These are phyloP conservation scores for Fusarium sambucinum DNA, from an alignment of 2,329 filamentous ascomycete genomes.

Conservation along the genomic window DNA sequence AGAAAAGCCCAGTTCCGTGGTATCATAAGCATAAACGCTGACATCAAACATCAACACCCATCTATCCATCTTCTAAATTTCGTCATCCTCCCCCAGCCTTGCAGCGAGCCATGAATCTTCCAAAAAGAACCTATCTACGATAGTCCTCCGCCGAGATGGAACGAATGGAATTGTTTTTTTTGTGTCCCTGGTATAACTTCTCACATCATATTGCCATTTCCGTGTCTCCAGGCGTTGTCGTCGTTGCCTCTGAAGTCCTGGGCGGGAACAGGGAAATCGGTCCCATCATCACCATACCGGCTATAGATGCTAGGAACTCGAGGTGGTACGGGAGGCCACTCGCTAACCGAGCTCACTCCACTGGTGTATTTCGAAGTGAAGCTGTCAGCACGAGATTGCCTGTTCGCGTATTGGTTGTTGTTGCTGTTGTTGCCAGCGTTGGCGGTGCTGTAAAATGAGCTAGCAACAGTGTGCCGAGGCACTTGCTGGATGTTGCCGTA, in stretches of 20 bases:
- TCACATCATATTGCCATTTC: slow-evolving; percentile 31
- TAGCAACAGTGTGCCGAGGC: slow-evolving; percentile 40
- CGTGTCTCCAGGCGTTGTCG: slow-evolving; percentile 24
- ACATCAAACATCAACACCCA: slow-evolving; percentile 42
- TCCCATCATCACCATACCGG: slow-evolving; percentile 27
- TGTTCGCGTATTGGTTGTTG: slow-evolving; percentile 57
- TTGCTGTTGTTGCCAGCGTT: neutral
- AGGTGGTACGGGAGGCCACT: slow-evolving; percentile 42
- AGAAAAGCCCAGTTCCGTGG: slow-evolving; percentile 41
- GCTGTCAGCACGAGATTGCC: slow-evolving; percentile 55
- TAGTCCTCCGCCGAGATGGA: slow-evolving; percentile 33
- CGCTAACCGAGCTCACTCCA: slow-evolving; percentile 57
- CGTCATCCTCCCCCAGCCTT: slow-evolving; percentile 1
- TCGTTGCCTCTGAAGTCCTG: slow-evolving; percentile 38
- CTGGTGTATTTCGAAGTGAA: slow-evolving; percentile 63
- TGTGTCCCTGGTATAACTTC: slow-evolving; percentile 7
- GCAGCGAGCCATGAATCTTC: slow-evolving; percentile 34
- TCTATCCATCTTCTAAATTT: slow-evolving; percentile 33
- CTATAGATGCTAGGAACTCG: slow-evolving; percentile 26
- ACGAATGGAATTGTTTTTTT: slow-evolving; percentile 30
- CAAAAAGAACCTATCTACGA: slow-evolving; percentile 24
- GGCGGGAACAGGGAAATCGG: slow-evolving; percentile 25
- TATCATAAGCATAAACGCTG: slow-evolving; percentile 46
- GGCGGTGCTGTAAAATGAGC: slow-evolving; percentile 44
- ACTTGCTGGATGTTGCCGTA: slow-evolving; percentile 36